Conservation (phyloP, 176 grass and related monocot genomes). For the Urochloa ruziziensis region DNA sequence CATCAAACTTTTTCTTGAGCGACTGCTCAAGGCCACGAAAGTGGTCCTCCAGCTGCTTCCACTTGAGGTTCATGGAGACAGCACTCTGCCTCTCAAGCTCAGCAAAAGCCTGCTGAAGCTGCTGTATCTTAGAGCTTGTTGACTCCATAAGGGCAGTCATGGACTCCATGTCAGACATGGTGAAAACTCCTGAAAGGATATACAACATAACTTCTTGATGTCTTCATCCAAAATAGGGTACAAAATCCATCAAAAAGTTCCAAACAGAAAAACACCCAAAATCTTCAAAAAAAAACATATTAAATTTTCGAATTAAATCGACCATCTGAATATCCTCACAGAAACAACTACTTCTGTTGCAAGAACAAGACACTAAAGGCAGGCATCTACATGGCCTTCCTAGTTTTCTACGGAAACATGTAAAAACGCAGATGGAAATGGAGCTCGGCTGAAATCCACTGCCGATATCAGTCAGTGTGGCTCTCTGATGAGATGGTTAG, state of each 20-base stretch:
- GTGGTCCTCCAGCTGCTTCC: conserved; percentile 96
- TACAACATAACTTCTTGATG: not conserved
- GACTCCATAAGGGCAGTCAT: conserved; percentile 80
- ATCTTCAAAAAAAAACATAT: not conserved
- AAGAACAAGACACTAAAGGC: not conserved
- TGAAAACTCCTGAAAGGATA: conserved; percentile 1
- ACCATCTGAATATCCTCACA: not conserved
- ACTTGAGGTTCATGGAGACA: conserved; percentile 79
- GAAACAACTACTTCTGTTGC: not conserved
- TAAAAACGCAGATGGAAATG: not conserved
- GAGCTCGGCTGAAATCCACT: not conserved
- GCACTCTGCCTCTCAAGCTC: conserved; percentile 74
- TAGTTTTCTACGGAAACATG: not conserved
- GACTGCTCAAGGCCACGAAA: conserved; percentile 84
- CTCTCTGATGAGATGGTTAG: not conserved
- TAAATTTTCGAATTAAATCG: not conserved
- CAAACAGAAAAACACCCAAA: not conserved
- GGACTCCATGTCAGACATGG: conserved; percentile 56
- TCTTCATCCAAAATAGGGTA: not conserved
- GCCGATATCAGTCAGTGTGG: not conserved
- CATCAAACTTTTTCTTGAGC: conserved; percentile 67
- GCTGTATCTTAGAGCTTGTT: conserved; percentile 77
- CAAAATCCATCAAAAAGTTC: not conserved
- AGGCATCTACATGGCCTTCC: not conserved
- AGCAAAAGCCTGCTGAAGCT: conserved; percentile 77